These are phyloP conservation scores for Dipteronia sinensis DNA, from an alignment of 345 rosid genomes.

Conservation along the genomic window DNA sequence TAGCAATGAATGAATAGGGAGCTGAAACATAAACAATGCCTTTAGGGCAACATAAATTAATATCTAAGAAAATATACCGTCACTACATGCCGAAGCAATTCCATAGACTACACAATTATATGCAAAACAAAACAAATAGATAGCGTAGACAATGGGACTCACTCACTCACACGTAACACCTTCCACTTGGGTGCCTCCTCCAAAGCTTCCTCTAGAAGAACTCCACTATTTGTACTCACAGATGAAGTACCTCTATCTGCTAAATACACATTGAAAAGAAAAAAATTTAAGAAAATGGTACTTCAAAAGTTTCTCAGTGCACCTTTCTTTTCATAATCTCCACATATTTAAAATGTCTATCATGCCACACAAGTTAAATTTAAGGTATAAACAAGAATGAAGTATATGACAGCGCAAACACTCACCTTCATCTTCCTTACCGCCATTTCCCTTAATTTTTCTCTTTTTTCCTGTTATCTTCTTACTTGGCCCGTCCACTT, in stretches of 20 bases:
- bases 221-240: slow-evolving; percentile 34
- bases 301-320: background rate
- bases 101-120: slow-evolving; percentile 8
- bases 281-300: slow-evolving; percentile 7
- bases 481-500: slow-evolving; percentile 44
- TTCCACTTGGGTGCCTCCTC: slow-evolving; percentile 99
- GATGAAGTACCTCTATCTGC: slow-evolving; percentile 52
- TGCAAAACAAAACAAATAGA: slow-evolving; percentile 16
- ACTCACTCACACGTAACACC: slow-evolving; percentile 98
- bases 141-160: slow-evolving; percentile 53
- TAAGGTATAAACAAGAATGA: slow-evolving; percentile 3
- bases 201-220: slow-evolving; percentile 67
- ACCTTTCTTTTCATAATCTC: background rate
- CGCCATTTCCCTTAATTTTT: slow-evolving; percentile 43
- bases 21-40: background rate
- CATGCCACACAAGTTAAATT: background rate
- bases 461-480: slow-evolving; percentile 57
- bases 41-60: background rate
- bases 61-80: slow-evolving; percentile 1
- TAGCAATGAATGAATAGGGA: background rate
- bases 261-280: slow-evolving; percentile 21
- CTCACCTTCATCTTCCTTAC: slow-evolving; percentile 46
- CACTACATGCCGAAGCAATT: background rate
- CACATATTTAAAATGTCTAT: background rate
- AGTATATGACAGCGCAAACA: slow-evolving; percentile 1